These are phyloP conservation scores for Ophiognomonia clavigignenti-juglandacearum DNA, from an alignment of 2,329 filamentous ascomycete genomes.

Conservation along the genomic window DNA sequence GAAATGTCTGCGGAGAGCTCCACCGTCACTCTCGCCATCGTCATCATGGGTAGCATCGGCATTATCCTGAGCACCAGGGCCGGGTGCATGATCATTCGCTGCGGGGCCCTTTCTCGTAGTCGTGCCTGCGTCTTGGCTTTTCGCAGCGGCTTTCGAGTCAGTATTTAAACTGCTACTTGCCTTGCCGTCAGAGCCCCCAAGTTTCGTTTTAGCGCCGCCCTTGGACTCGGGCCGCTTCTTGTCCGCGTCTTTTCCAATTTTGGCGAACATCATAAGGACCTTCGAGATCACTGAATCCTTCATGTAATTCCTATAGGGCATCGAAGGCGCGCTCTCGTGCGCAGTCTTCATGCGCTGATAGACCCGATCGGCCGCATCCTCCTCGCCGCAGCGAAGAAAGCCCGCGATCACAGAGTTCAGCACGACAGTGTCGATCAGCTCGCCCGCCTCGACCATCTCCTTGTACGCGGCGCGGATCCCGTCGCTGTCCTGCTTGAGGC, in stretches of 20 bases:
- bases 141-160: background rate
- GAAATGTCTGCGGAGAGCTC: conserved; percentile 41
- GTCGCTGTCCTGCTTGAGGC: conserved; percentile 66
- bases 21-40: background rate
- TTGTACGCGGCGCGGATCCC: conserved; percentile 73
- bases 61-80: background rate
- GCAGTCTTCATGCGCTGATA: conserved; percentile 78
- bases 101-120: background rate
- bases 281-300: conserved; percentile 46
- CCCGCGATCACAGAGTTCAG: conserved; percentile 83
- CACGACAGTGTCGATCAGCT: conserved; percentile 82
- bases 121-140: background rate
- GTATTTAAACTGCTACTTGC: background rate
- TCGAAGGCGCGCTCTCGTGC: conserved; percentile 33
- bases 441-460: conserved; percentile 76
- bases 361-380: conserved; percentile 69
- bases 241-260: conserved; percentile 49
- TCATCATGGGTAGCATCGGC: background rate
- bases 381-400: conserved; percentile 71
- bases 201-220: background rate
- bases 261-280: conserved; percentile 53
- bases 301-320: conserved; percentile 42
- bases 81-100: background rate
- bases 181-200: background rate
- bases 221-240: background rate